phyloP scores from a whole-genome alignment of 192 early-diverging fungal species.

The Coemansia sp. region DNA sequence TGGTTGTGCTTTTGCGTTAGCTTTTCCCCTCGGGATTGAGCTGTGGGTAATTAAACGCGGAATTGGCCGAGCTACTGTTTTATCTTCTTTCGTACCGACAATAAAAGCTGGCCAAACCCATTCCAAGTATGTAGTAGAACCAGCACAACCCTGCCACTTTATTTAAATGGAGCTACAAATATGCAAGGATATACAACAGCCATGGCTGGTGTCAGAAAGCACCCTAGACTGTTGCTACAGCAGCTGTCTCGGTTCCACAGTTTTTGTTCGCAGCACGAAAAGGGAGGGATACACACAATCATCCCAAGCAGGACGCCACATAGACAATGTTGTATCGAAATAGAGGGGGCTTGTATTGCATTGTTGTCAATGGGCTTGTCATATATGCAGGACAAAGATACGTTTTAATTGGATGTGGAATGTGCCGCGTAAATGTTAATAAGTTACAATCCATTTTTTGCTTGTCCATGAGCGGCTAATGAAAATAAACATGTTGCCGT shows the following conservation, averaged over 20 bases:
- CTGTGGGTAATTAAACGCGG: not conserved
- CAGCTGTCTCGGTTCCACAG: too few relatives aligned
- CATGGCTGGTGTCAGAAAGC: not conserved
- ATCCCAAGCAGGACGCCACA: not conserved
- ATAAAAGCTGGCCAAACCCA: not conserved
- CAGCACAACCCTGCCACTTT: not conserved
- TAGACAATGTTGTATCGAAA: not conserved
- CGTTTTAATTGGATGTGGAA: not conserved
- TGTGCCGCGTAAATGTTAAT: constrained; percentile 7
- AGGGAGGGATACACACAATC: not conserved
- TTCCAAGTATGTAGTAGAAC: not conserved
- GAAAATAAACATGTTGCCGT: not conserved
- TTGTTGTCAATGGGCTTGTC: not conserved
- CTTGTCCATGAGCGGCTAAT: not conserved
- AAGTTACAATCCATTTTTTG: constrained; percentile 18
- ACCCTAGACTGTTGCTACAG: not conserved
- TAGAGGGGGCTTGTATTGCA: not conserved
- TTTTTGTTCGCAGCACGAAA: not conserved
- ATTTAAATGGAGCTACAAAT: not conserved
- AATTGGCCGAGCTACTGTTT: not conserved
- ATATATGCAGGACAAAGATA: not conserved
- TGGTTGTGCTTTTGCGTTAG: not conserved
- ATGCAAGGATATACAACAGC: not conserved
- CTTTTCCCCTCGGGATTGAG: not conserved
- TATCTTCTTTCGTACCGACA: not conserved